A percentile compares a stretch with the other conserved stretches of the same genome.
These are phyloP conservation scores for Solanum chilense DNA, from an alignment of 257 asterid genomes.

Conservation along the genomic window DNA sequence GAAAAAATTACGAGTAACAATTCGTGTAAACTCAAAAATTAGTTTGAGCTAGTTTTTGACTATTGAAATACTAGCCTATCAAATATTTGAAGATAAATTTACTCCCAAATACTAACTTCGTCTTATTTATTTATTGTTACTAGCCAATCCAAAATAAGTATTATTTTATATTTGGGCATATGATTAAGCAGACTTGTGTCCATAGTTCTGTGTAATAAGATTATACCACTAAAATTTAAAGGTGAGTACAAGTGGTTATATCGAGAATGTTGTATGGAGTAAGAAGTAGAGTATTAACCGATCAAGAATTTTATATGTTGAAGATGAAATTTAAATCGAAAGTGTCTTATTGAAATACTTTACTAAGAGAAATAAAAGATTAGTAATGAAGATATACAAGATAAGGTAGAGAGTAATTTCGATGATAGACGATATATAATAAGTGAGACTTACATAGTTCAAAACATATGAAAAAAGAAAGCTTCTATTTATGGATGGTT, in stretches of 20 bases:
- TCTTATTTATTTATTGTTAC: not conserved
- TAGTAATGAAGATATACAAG: not conserved
- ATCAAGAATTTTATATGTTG: accelerated
- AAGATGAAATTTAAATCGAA: not conserved
- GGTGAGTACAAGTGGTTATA: not conserved
- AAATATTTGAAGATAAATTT: not conserved
- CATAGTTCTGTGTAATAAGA: not conserved
- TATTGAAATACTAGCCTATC: accelerated
- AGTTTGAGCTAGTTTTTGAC: not conserved
- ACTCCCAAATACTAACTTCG: not conserved
- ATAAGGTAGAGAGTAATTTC: not conserved
- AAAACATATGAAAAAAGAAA: not conserved
- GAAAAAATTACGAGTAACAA: not conserved
- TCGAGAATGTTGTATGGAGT: no score
- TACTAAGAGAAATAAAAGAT: not conserved
- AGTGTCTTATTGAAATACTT: not conserved
- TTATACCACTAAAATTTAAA: no score
- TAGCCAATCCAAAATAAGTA: not conserved
- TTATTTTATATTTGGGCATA: not conserved
- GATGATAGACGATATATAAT: not conserved
- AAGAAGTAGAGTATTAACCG: not conserved
- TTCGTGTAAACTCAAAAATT: not conserved
- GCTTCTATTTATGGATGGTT: not conserved
- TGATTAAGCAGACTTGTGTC: not conserved
- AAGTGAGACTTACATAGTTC: not conserved